Base-by-base conservation (phyloP, 1,139 yeast genomes). In the Diutina sp. region DNA sequence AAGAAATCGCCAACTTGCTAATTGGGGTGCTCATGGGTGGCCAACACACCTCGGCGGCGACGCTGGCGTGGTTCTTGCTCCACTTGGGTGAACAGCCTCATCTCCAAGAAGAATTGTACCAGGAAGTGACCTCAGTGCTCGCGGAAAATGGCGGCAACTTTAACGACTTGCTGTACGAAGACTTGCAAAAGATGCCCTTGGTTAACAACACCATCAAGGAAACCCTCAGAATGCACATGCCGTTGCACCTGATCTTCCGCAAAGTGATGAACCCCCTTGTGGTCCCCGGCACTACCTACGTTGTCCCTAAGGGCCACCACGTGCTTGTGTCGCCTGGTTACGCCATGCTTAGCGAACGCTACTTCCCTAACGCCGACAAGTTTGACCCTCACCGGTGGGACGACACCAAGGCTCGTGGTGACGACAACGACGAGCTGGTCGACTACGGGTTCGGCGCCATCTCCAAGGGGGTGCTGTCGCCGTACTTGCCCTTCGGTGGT, bases 1-100 rank as follows among this genome's bases (percentile, higher is more conserved):
- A 85, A 69, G 96, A 93, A 73, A 90, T 93, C 67, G 95, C 98
- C 51, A 87, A 91, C 72, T 78, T 95, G 69, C 78, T 90, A 72
- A 93, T 93, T 71, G 99, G 98, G 69, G 85, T 95, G 57, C 79
- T 95, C 61, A 93, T 93, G 99, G 99, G 99, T 64, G 99, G 99
- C 60, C 99, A 93, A 75, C 99, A 93, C 72, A 95, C 99, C 38
- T 87, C 96, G 63, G 95, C 98, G 55, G 82, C 98, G 32, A 93
- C 99, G 30, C 88, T 97, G 55, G 88, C 97, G 32, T 93, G 99
- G 99, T 84, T 84, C 66, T 77, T 93, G 68, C 79, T 93, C 63
- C 99, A 93, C 69, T 79, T 93, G 62, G 98, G 91, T 62, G 95
- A 86, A 65, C 77, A 82, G 63, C 95, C 95, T 51, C 85, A 88